Conservation (phyloP, 305 asterid genomes). For the Fraxinus floribunda region DNA sequence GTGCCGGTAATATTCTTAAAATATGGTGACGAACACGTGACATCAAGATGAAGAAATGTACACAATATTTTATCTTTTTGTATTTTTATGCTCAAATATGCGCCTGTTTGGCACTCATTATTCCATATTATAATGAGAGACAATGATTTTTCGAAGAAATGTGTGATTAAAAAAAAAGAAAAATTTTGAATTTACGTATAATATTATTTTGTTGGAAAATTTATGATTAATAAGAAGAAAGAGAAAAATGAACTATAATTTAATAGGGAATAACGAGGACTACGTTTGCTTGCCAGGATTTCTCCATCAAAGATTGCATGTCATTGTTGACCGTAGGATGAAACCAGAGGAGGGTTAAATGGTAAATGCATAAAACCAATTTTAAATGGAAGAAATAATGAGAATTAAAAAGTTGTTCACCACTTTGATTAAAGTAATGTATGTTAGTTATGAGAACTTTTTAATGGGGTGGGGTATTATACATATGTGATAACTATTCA, state of each 20-base stretch:
- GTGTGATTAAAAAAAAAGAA: too few relatives aligned
- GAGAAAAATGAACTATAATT: too few relatives aligned
- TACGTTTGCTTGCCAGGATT: not conserved
- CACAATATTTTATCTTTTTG: not conserved
- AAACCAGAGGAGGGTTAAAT: not conserved
- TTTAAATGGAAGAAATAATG: not conserved
- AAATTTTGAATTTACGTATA: too few relatives aligned
- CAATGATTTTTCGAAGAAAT: too few relatives aligned
- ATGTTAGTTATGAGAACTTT: not conserved
- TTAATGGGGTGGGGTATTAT: not conserved
- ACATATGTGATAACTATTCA: constrained; percentile 31
- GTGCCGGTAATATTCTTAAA: not conserved
- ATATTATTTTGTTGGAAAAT: too few relatives aligned
- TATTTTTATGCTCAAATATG: not conserved
- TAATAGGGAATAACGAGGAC: too few relatives aligned
- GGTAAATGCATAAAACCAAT: not conserved
- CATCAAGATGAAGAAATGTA: not conserved
- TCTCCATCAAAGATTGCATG: not conserved
- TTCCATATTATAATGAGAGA: too few relatives aligned
- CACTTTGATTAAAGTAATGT: constrained; percentile 6
- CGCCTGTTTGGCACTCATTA: too few relatives aligned
- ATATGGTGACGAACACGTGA: not conserved
- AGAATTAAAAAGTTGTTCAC: not conserved
- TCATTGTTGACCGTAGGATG: not conserved
- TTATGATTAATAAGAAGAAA: too few relatives aligned